phyloP scores from a whole-genome alignment of 2,329 filamentous ascomycete genomes.

The Fusarium armeniacum region DNA sequence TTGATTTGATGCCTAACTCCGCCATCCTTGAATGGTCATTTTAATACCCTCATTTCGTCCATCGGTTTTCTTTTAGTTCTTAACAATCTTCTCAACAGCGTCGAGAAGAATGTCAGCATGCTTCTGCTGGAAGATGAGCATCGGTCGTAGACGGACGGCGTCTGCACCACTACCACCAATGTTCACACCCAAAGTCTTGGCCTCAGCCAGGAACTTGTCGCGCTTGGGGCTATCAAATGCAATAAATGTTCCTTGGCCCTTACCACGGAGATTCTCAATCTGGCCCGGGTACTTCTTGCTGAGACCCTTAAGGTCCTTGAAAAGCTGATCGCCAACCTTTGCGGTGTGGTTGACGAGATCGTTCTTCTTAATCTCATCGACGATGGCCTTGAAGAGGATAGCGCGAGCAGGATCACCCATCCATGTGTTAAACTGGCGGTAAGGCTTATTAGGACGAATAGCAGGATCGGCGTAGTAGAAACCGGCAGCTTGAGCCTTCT shows the following conservation, averaged over 20 bases:
- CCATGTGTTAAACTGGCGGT: constrained; percentile 98
- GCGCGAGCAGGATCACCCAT: constrained; percentile 92
- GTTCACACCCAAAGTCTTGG: constrained; percentile 86
- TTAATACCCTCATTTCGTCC: not conserved
- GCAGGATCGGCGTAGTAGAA: constrained; percentile 90
- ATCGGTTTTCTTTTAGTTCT: constrained; percentile 50
- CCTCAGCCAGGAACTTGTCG: constrained; percentile 82
- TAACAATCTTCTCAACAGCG: constrained; percentile 80
- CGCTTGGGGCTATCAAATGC: constrained; percentile 88
- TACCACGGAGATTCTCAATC: constrained; percentile 86
- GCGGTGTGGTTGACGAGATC: constrained; percentile 86
- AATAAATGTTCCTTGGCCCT: constrained; percentile 91
- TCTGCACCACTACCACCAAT: constrained; percentile 84
- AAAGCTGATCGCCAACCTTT: constrained; percentile 83
- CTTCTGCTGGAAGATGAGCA: constrained; percentile 92
- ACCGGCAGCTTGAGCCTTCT: constrained; percentile 94
- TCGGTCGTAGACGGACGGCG: constrained; percentile 86
- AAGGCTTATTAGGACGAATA: constrained; percentile 90
- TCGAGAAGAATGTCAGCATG: constrained; percentile 90
- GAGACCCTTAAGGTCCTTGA: constrained; percentile 75
- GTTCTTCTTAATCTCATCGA: constrained; percentile 81
- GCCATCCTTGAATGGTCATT: constrained; percentile 14
- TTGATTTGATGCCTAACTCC: constrained; percentile 32
- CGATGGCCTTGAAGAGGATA: constrained; percentile 87
- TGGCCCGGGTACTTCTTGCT: constrained; percentile 79